Evolutionary conservation across 2,329 filamentous ascomycete genomes (phyloP), one percentile per base, ranked within the genome.

Genomic region (Claviceps africana): DNA sequence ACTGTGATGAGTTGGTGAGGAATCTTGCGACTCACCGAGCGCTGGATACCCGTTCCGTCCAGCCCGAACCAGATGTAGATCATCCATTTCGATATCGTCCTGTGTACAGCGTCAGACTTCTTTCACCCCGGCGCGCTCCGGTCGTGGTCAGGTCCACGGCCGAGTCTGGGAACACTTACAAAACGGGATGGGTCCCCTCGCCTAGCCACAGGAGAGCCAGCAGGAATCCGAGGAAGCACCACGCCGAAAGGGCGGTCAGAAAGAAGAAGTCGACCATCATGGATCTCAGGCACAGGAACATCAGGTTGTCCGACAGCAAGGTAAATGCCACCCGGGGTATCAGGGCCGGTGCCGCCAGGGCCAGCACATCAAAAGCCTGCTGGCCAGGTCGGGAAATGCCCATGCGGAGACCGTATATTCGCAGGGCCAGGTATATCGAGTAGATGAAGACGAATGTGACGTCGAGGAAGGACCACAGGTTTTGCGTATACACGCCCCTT

Each of bases 21-120:
- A n/a, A n/a, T n/a, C n/a, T n/a, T n/a, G n/a, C n/a, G 7, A 62
- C 71, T 62, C 61, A 75, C 74, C 53, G 78, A 79, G 57, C 72
- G 66, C 47, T 79, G 73, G 43, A 83, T 81, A 8, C 80, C 80
- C 3, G 76, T 81, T 7, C 79, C 88, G 59, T 93, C 88, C 1
- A 94, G 77, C 2, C 88, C 88, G 62, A 94, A 93, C 88, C 88
- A 94, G 57, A 94, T 90, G 77, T 86, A 93, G 1, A 93, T 77
- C 86, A 94, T 91, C 88, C 88, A 94, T 66, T 90, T 89, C 45
- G 81, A 81, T 56, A 93, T 89, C 1, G 83, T 86, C 4, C 74
- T 77, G 47, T 77, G 47, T 13, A 25, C 33, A 15, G 17, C 13
- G 40, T 54, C 33, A 54, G 53, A 28, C 17, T 22, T 11, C 4